Base-by-base conservation (phyloP, 2,329 filamentous ascomycete genomes). In the Neocatenulostroma microsporum region DNA sequence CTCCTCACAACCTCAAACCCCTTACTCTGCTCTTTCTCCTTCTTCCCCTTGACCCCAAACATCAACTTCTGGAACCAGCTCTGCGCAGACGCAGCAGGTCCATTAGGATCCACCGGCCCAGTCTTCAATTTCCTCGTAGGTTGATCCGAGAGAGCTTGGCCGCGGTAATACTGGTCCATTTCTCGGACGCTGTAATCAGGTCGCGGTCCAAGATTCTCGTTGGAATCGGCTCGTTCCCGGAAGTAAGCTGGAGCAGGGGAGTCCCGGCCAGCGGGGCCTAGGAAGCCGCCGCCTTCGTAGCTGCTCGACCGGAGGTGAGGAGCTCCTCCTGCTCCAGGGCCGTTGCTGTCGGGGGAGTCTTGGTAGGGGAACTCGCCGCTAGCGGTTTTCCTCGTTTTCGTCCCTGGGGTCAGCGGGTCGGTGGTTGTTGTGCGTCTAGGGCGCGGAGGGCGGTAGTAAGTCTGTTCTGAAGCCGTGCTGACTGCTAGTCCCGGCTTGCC, bases 101-200 rank as follows among this genome's bases (percentile, higher is more conserved):
- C 85, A 24, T 88, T 94, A 1, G 91, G 91, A 64, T 98, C 89
- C 7, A 88, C 87, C 2, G 91, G 91, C 0, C 91, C 91, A 4
- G 91, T 98, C 53, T 91, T 89, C 34, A 95, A 69, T 56, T 84
- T 89, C 33, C 91, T 75, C 14, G 84, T 86, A 0, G 83, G 82
- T 3, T 78, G 78, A 42, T 86, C 84, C 2, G 86, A 83, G 10
- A 96, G 66, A 1, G 89, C 86, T 14, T 87, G 85, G 0, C 91
- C 91, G 23, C 91, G 78, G 53, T 98, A 96, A 62, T 96, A 96
- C 53, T 94, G 94, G 59, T 98, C 91, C 0, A 93, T 86, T 61
- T 98, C 91, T 38, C 91, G 81, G 1, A 89, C 91, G 2, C 88
- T 82, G 56, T 96, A 96, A 55, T 98, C 89, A 1, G 83, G 80